Evolutionary conservation across 306 rosid species (phyloP).

Genomic region (Cucurbita ficifolia): DNA sequence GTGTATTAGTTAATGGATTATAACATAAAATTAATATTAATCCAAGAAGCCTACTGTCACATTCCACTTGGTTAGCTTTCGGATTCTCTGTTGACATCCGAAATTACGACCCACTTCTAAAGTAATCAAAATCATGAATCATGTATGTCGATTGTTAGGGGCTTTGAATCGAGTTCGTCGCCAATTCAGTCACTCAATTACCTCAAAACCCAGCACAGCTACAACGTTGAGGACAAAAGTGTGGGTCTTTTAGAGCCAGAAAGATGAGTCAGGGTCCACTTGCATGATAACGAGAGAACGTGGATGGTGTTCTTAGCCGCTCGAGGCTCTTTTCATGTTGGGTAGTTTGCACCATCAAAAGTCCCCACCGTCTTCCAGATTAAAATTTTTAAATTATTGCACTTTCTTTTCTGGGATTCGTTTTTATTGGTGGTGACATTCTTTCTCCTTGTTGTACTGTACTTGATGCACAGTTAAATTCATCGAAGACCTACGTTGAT

Average conservation of each 20-base stretch:
- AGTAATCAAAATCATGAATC: background rate
- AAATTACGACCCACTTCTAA: background rate
- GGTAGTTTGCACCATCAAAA: background rate
- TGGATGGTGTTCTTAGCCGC: conserved; percentile 18
- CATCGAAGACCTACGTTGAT: background rate
- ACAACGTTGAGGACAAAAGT: background rate
- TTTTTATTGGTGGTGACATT: background rate
- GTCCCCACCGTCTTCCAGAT: background rate
- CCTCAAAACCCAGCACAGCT: background rate
- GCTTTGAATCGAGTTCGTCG: background rate
- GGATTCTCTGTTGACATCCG: background rate
- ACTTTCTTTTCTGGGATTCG: background rate
- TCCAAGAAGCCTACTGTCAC: background rate
- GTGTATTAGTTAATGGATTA: too few species aligned
- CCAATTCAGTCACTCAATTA: background rate
- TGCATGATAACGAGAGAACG: conserved; percentile 18
- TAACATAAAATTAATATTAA: too few species aligned
- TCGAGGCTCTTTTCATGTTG: conserved; percentile 4
- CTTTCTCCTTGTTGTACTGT: conserved; percentile 4
- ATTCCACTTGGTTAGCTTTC: background rate
- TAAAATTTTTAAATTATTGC: background rate
- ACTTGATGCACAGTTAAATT: background rate
- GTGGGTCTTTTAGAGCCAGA: background rate
- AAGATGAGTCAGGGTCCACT: conserved; percentile 18
- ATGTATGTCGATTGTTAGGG: background rate